phyloP scores from a whole-genome alignment of 164 flowering plant genomes.

The Euptelea pleiosperma region DNA sequence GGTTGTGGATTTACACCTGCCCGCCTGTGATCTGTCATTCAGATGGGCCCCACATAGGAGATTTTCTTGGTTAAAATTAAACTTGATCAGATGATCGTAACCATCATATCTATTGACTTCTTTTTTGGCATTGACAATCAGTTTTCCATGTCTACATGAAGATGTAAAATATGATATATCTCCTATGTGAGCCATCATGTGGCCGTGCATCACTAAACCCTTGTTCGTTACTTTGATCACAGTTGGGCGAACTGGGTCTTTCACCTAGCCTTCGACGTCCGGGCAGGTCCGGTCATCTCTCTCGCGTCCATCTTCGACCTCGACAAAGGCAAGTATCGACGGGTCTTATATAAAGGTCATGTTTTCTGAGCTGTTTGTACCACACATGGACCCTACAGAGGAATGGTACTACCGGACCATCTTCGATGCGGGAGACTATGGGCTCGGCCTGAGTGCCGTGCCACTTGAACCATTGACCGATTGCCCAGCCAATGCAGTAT shows the following conservation, averaged over 20 bases:
- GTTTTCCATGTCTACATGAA: too few species aligned
- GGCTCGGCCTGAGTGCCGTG: constrained; percentile 40
- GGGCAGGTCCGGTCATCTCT: constrained; percentile 49
- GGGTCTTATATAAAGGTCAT: constrained; percentile 43
- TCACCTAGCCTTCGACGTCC: constrained; percentile 40
- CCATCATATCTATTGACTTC: too few species aligned
- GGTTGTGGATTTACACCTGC: too few species aligned
- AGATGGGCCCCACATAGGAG: too few species aligned
- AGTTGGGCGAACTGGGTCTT: constrained; percentile 62
- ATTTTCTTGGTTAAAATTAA: not conserved
- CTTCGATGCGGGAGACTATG: constrained; percentile 51
- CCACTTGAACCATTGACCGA: constrained; percentile 41
- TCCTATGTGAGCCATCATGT: too few species aligned
- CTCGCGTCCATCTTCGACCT: constrained; percentile 43
- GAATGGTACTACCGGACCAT: constrained; percentile 48
- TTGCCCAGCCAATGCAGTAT: too few species aligned
- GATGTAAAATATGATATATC: too few species aligned
- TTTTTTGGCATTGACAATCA: too few species aligned
- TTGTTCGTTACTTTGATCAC: too few species aligned
- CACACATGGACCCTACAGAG: constrained; percentile 50
- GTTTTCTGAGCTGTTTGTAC: constrained; percentile 53
- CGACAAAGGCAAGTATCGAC: constrained; percentile 26
- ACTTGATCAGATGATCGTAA: too few species aligned
- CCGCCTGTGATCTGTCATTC: too few species aligned
- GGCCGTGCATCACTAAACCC: too few species aligned